Evolutionary conservation across 139 green algal species (phyloP), one percentile per base, ranked within the genome.

Genomic region (Asterochloris erici): DNA sequence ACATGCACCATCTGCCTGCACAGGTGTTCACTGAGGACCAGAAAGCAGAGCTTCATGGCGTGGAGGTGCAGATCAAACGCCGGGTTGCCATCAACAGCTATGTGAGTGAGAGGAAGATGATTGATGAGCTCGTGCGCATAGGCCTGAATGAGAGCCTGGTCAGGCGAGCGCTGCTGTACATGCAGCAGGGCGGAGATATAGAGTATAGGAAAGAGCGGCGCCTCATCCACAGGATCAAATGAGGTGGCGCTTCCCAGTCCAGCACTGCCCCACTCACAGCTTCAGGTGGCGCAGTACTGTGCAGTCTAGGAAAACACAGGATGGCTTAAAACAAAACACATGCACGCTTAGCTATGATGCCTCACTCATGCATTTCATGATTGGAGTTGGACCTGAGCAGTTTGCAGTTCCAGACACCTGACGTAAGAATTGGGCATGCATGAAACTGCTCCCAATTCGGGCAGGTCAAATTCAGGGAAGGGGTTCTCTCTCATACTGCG

Each of bases 61-160:
- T 96, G 60, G 91, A 97, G 85, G 86, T 90, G 61, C 89, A 96
- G 85, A 92, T 98, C 80, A 90, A 91, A 85, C 87, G 93, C 71
- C 87, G 92, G 26, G 75, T 98, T 24, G 89, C 88, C 75, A 95
- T 96, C 68, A 89, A 91, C 68, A 83, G 85, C 73, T 93, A 88
- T 76, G 90, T 94, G 14, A 85, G 85, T 15, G 91, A 95, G 84
- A 81, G 86, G 54, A 87, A 90, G 70, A 70, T 95, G 27, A 73
- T 93, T 69, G 85, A 94, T 47, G 86, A 93, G 81, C 85, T 95
- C 21, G 77, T 86, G 17, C 80, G 90, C 24, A 81, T 91, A 38
- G 89, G 89, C 21, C 85, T 92, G 80, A 84, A 70, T 62, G 87
- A 91, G 82, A 87, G 78, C 68, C 73, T 90, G 79, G 84, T 92